Base-by-base conservation (phyloP, 148 eudicot species). In the Vaccinium myrtillus region DNA sequence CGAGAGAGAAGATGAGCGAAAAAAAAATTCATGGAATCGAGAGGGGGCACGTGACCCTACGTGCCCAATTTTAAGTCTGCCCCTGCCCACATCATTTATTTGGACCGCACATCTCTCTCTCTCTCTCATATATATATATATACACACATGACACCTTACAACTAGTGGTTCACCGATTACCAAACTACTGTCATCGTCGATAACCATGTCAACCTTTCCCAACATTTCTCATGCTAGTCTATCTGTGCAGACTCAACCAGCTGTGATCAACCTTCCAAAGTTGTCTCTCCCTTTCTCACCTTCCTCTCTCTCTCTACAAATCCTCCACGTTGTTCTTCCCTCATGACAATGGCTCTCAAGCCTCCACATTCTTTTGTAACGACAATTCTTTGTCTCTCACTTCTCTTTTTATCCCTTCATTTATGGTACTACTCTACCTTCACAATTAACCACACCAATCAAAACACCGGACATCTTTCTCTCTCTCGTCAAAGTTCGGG, bases 181-280 rank as follows among this genome's bases (percentile, higher is more conserved):
- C 51, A 6, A 49, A 49, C 6, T 0, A 49, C 51, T 49, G 51
- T 49, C 51, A 5, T 49, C 1, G 51, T 49, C 51, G 6, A 49
- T 49, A 8, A 49, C 75, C 19, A 82, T 71, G 46, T 82, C 75
- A 19, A 70, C 39, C 30, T 30, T 54, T 12, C 18, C 48, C 81
- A 79, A 79, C 65, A 79, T 79, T 54, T 79, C 67, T 56, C 18
- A 36, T 55, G 67, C 69, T 54, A 79, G 19, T 78, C 43, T 78
- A 78, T 78, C 61, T 8, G 51, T 8, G 25, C 10, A 53, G 36
- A 32, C 36, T 32, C 36, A 23, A 50, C 19, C 50, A 78, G 59
- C 63, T 51, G 58, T 2, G 10, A 49, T 50, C 36, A 23, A 25
- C 43, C 48, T 73, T 53, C 80, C 59, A 51, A 25, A 12, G 21